phyloP scores from a whole-genome alignment of 1,139 yeast species.

The Debaryomycetaceae sp. region DNA sequence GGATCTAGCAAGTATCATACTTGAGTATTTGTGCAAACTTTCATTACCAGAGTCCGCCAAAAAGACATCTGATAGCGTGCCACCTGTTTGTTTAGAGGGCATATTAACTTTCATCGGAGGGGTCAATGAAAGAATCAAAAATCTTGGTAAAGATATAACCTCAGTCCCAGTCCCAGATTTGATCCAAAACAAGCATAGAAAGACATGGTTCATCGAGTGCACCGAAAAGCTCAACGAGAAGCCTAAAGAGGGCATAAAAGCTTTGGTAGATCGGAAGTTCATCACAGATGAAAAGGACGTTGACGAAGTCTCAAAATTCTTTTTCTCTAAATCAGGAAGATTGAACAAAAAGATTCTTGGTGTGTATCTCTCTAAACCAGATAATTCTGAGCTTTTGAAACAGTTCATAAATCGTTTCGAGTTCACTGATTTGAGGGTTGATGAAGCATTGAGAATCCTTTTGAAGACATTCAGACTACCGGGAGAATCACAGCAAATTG shows the following conservation, averaged over 20 bases:
- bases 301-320: constrained; percentile 67
- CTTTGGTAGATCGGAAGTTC: constrained; percentile 61
- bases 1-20: constrained; percentile 67
- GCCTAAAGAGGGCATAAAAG: constrained; percentile 70
- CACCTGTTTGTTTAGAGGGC: constrained; percentile 92
- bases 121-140: constrained; percentile 55
- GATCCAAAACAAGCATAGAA: constrained; percentile 52
- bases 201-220: constrained; percentile 70
- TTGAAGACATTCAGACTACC: constrained; percentile 87
- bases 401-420: constrained; percentile 71
- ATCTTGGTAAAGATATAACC: constrained; percentile 13
- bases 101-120: constrained; percentile 66
- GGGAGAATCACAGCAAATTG: constrained; percentile 96
- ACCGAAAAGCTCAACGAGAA: constrained; percentile 71
- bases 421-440: constrained; percentile 75
- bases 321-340: constrained; percentile 74
- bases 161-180: constrained; percentile 22
- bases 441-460: constrained; percentile 84
- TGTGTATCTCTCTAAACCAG: constrained; percentile 76
- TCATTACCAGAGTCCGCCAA: constrained; percentile 79
- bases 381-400: constrained; percentile 55
- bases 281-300: constrained; percentile 52
- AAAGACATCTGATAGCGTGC: constrained; percentile 79
- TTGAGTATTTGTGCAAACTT: constrained; percentile 70
- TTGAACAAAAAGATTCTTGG: constrained; percentile 87